A percentile compares a stretch with the other conserved stretches of the same genome.
Evolutionary conservation across 129 eudicot species (phyloP).

Genomic region (Artemisia tridentata): DNA sequence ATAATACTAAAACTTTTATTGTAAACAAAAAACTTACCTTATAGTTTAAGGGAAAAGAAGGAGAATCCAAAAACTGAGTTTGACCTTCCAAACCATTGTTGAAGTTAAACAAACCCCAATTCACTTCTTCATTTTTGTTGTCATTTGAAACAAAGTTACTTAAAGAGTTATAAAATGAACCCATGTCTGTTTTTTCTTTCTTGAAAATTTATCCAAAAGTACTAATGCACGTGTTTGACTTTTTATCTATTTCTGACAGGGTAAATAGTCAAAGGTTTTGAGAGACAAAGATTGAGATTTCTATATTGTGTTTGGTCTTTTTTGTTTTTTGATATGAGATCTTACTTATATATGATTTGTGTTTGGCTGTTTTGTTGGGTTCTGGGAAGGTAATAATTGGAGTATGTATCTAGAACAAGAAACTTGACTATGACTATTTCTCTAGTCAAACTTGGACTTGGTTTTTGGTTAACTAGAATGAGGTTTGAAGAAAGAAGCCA

Average conservation of each 20-base stretch:
- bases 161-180: slow-evolving; percentile 6
- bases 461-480: too few species aligned
- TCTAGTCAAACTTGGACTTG: slow-evolving; percentile 21
- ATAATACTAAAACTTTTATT: slow-evolving; percentile 4
- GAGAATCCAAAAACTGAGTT: slow-evolving; percentile 65
- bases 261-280: slow-evolving; percentile 18
- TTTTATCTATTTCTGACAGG: neutral
- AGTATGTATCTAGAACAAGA: neutral
- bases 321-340: slow-evolving; percentile 15
- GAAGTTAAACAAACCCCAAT: slow-evolving; percentile 22
- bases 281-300: slow-evolving; percentile 12
- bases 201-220: too few species aligned
- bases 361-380: slow-evolving; percentile 28
- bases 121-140: slow-evolving; percentile 25
- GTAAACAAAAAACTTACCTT: slow-evolving; percentile 40
- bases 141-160: slow-evolving; percentile 23
- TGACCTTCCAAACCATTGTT: slow-evolving; percentile 16
- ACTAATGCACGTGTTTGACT: neutral
- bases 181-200: slow-evolving; percentile 22
- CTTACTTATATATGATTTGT: slow-evolving; percentile 27
- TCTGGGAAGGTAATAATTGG: slow-evolving; percentile 22
- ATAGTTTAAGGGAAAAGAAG: slow-evolving; percentile 41
- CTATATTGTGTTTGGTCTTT: slow-evolving; percentile 18
- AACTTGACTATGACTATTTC: slow-evolving; percentile 26
- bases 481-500: too few species aligned